Evolutionary conservation across 306 rosid genomes (phyloP).

Genomic region (Acacia confusa): DNA sequence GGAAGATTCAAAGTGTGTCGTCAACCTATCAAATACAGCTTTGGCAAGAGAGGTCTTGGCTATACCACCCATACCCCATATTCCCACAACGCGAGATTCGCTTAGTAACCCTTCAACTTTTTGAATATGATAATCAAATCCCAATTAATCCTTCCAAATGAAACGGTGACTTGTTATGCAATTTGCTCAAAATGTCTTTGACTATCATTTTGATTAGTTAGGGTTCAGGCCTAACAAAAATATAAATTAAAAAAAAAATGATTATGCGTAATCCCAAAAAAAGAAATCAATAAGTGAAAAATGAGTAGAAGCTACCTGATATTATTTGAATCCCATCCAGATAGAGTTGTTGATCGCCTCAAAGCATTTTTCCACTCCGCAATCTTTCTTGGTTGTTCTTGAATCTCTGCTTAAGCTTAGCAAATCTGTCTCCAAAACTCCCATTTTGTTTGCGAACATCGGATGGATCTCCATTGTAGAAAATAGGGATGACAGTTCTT

Average conservation of each 20-base stretch:
- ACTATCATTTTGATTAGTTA: neutral
- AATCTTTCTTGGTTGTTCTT: neutral
- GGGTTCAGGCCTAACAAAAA: neutral
- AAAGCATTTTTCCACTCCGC: neutral
- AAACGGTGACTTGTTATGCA: neutral
- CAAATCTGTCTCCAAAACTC: too few relatives aligned
- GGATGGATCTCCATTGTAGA: too few relatives aligned
- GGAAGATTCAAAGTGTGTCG: neutral
- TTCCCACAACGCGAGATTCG: neutral
- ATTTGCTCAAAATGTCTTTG: neutral
- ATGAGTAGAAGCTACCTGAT: neutral
- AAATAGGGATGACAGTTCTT: too few relatives aligned
- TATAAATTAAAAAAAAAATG: neutral
- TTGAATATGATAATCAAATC: neutral
- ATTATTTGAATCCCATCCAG: neutral
- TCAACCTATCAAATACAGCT: neutral
- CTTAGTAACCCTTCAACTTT: neutral
- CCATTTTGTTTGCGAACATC: too few relatives aligned
- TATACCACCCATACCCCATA: constrained; percentile 7
- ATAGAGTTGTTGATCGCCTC: neutral
- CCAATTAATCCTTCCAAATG: neutral
- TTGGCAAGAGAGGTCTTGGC: constrained; percentile 3
- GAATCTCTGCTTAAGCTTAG: neutral
- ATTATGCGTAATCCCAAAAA: neutral
- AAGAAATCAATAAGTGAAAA: neutral